Conservation (phyloP, 441 rosid species). For the Mallotus japonicus region DNA sequence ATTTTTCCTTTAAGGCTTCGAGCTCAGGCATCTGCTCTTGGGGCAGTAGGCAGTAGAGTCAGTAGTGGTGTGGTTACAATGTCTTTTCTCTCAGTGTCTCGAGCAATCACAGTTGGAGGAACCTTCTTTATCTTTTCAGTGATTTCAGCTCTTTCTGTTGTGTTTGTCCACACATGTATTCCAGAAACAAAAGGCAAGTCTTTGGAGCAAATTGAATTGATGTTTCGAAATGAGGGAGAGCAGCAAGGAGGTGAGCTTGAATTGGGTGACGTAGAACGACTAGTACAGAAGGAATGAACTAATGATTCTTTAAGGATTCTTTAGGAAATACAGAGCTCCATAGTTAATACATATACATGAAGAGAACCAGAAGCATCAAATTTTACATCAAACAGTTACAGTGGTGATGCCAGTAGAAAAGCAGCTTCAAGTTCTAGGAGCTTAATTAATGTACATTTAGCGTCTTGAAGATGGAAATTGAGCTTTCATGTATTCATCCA, state of each 20-base stretch:
- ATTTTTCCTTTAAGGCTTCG: slow-evolving; percentile 74
- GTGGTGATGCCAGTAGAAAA: background rate
- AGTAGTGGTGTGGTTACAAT: slow-evolving; percentile 76
- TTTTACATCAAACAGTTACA: background rate
- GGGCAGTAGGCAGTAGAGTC: slow-evolving; percentile 81
- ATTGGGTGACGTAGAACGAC: slow-evolving; percentile 65
- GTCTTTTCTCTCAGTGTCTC: slow-evolving; percentile 78
- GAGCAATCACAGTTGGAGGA: slow-evolving; percentile 63
- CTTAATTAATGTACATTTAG: background rate
- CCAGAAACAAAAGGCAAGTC: slow-evolving; percentile 93
- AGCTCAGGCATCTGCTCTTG: slow-evolving; percentile 85
- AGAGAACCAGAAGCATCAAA: background rate
- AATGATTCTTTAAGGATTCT: slow-evolving; percentile 11
- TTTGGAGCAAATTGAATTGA: slow-evolving; percentile 74
- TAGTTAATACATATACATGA: background rate
- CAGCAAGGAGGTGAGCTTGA: slow-evolving; percentile 50
- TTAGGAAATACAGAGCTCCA: background rate
- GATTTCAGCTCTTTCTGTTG: slow-evolving; percentile 59
- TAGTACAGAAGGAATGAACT: slow-evolving; percentile 47
- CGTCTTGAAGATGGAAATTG: background rate
- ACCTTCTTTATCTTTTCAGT: slow-evolving; percentile 63
- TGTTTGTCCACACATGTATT: slow-evolving; percentile 54
- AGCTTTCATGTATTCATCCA: background rate
- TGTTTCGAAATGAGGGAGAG: slow-evolving; percentile 50
- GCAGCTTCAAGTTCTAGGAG: background rate